Evolutionary conservation across 148 eudicot genomes (phyloP), one percentile per base, ranked within the genome.

Genomic region (Arbutus unedo): DNA sequence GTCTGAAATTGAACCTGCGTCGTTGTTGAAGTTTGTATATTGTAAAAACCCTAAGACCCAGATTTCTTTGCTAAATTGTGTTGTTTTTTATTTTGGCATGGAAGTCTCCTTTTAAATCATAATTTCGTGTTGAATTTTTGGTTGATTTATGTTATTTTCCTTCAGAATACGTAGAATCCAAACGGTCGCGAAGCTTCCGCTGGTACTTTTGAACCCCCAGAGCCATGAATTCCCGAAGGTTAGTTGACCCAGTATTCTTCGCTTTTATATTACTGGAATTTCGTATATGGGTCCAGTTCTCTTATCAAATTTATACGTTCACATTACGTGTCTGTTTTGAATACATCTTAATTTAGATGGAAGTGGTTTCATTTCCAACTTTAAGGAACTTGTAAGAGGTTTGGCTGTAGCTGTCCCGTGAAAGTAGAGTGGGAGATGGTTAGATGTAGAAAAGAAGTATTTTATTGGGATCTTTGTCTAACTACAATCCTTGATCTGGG

Each of bases 211-310:
- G 79, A 77, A 83, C 67, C 77, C 50, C 48, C 48, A 66, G 47
- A 73, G 67, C 86, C 50, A 88, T 91, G 93, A 88, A 88, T 83
- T 84, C 93, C 38, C 87, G 92, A 86, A 91, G 93, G 93, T 89
- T 78, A 23, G 86, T 70, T 60, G 8, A 18, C 44, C 59, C 74
- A 31, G 7, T 31, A 31, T 31, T 71, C 70, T 9, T 16, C 38
- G 13, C 53, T 8, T 70, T 55, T 4, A 8, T 23, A 43, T 48
- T 73, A 14, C 13, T 49, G 18, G 25, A 16, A 48, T 76, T 41
- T 82, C 21, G 0, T 50, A 25, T 9, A 4, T 23, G 19, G 38
- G 48, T 7, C 5, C 19, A 31, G 60, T 8, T 19, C 41, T 41
- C 43, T 67, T 41, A 38, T 71, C 45, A 21, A 67, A 70, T 80